Conservation (phyloP, 2,329 filamentous ascomycete genomes). For the Chrysosporium queenslandicum region DNA sequence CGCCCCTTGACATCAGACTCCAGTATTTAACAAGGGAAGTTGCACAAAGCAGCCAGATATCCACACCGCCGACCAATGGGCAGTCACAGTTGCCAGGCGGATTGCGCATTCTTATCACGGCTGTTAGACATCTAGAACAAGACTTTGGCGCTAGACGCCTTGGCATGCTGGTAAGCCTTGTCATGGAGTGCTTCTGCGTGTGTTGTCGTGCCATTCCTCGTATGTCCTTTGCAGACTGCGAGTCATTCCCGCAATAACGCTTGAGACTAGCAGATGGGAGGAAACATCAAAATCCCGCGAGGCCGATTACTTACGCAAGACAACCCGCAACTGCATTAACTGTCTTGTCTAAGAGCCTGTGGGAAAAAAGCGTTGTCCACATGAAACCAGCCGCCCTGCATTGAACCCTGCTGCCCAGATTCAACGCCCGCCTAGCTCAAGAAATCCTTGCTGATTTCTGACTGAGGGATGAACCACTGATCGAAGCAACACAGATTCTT, state of each 20-base stretch:
- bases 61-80: neutral
- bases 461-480: neutral
- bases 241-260: too few species aligned
- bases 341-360: neutral
- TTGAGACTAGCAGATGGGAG: too few species aligned
- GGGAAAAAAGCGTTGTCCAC: neutral
- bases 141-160: neutral
- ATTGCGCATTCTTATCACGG: neutral
- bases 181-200: too few species aligned
- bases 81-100: neutral
- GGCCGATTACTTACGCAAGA: neutral
- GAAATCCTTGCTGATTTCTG: slow-evolving; percentile 1
- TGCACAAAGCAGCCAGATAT: neutral
- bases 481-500: neutral
- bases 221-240: too few species aligned
- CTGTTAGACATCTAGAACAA: neutral
- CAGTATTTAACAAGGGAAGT: neutral
- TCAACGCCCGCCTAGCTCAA: neutral
- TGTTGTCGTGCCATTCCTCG: too few species aligned
- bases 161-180: neutral
- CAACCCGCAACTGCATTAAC: neutral
- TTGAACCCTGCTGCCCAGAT: slow-evolving; percentile 1
- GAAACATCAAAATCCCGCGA: neutral
- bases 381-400: slow-evolving; percentile 7
- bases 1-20: neutral